Base-by-base conservation (phyloP, 352 stramenopile genomes). In the Phytophthora uliginosa region DNA sequence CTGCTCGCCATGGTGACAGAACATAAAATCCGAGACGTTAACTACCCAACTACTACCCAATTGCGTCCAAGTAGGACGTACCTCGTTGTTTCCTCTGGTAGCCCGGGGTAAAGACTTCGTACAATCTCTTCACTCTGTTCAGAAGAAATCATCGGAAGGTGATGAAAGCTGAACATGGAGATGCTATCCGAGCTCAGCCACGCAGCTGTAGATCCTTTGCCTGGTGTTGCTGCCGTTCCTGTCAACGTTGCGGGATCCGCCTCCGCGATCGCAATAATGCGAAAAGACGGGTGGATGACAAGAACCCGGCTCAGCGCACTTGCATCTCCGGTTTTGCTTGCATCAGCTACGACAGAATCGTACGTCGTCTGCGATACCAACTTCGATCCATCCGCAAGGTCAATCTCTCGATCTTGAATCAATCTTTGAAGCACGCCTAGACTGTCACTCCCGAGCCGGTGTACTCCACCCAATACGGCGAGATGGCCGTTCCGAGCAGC, bases 391-490 rank as follows among this genome's bases (percentile, higher is more conserved):
- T 98, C 93, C 0, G 93, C 92, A 20, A 99, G 75, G 47, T 97
- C 81, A 50, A 96, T 85, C 51, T 97, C 89, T n/a, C 93, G 86
- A 33, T 98, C 88, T 73, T 96, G 88, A 34, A 98, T 71, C 7
- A 98, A 78, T 12, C 90, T 79, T 66, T 96, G 89, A 48, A 99
- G 80, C 0, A 96, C 89, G 4, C 87, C 84, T 7, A 99, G 81
- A 28, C 92, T 97, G 81, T 98, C 96, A 18, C 88, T 84, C 12
- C 90, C 82, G 6, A 99, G 80, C 13, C 96, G 97, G 60, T 99
- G 94, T 8, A 99, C 84, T 20, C 96, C 96, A 84, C 99, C 97
- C 4, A 99, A 70, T 47, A 99, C 87, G 0, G 87, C 86, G 3
- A 97, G 68, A 59, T 93, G 82, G 1, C 97, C 97, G 33, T 89